Conservation (phyloP, 2,329 filamentous ascomycete genomes). For the Xylariaceae sp. region DNA sequence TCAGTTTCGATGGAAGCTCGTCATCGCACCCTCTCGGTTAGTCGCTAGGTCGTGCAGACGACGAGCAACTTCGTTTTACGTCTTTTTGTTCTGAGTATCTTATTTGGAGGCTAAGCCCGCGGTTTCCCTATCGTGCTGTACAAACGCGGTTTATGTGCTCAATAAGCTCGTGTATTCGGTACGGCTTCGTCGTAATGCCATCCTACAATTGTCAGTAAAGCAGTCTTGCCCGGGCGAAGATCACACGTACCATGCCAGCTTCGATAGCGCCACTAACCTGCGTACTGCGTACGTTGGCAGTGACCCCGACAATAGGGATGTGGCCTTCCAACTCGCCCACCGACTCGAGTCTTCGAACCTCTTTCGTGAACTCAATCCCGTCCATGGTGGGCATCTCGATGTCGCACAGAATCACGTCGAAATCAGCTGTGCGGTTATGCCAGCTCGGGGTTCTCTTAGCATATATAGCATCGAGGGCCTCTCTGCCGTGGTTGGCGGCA, state of each 20-base stretch:
- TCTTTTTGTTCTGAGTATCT: too few species aligned
- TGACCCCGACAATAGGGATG: slow-evolving; percentile 37
- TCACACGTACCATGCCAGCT: slow-evolving; percentile 35
- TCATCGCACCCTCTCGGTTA: too few species aligned
- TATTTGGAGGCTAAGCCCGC: too few species aligned
- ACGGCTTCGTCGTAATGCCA: slow-evolving; percentile 39
- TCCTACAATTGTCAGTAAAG: slow-evolving; percentile 30
- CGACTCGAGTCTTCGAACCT: slow-evolving; percentile 32
- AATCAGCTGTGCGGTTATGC: slow-evolving; percentile 4
- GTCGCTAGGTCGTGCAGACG: too few species aligned
- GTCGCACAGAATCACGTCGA: slow-evolving; percentile 37
- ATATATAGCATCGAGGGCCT: slow-evolving; percentile 33
- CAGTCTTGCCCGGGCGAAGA: neutral
- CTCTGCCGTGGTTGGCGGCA: slow-evolving; percentile 46
- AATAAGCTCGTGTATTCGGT: slow-evolving; percentile 37
- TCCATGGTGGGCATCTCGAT: slow-evolving; percentile 41
- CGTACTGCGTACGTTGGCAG: slow-evolving; percentile 37
- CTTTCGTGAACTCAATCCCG: slow-evolving; percentile 34
- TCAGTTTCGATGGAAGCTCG: too few species aligned
- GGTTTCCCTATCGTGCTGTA: neutral
- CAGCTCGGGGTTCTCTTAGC: neutral
- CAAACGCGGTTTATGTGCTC: slow-evolving; percentile 35
- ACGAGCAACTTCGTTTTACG: too few species aligned
- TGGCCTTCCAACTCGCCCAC: slow-evolving; percentile 29
- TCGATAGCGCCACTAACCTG: slow-evolving; percentile 36